These are phyloP conservation scores for Hyphodiscus hymeniophilus DNA, from an alignment of 495 filamentous ascomycete genomes.

Conservation along the genomic window DNA sequence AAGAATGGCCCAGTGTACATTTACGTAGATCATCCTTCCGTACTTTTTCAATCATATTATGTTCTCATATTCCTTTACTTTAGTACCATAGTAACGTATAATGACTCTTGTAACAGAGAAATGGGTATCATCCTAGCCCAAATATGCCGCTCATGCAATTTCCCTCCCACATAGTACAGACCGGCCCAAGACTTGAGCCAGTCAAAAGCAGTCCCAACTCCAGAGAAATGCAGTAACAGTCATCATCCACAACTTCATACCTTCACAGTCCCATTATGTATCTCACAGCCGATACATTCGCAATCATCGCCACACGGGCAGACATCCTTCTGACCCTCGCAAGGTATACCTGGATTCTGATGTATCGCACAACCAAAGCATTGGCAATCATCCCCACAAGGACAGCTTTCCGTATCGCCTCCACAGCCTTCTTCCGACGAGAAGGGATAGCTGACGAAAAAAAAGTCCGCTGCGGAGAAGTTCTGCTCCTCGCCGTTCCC, in stretches of 20 bases:
- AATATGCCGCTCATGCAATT: too few relatives aligned
- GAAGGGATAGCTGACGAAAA: slow-evolving; percentile 40
- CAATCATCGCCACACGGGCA: slow-evolving; percentile 45
- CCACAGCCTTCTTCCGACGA: slow-evolving; percentile 25
- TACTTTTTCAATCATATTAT: too few relatives aligned
- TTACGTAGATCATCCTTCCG: too few relatives aligned
- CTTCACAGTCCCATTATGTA: slow-evolving; percentile 40
- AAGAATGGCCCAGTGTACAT: too few relatives aligned
- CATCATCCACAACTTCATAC: too few relatives aligned
- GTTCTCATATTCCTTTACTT: too few relatives aligned
- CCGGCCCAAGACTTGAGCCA: neutral
- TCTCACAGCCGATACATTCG: slow-evolving; percentile 39
- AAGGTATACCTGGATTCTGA: slow-evolving; percentile 12
- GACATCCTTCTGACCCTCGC: slow-evolving; percentile 23
- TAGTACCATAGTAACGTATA: too few relatives aligned
- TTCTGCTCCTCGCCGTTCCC: slow-evolving; percentile 33
- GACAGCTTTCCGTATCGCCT: slow-evolving; percentile 33
- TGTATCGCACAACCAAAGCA: slow-evolving; percentile 42
- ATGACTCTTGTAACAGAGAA: too few relatives aligned
- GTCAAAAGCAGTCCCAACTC: neutral
- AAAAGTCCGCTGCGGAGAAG: slow-evolving; percentile 34
- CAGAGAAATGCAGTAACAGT: slow-evolving; percentile 24
- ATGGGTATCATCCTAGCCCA: too few relatives aligned
- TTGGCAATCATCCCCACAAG: slow-evolving; percentile 44
- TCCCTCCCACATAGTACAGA: too few relatives aligned